Conservation (phyloP, 78 protist species). For the Planoprotostelium fungivorum region DNA sequence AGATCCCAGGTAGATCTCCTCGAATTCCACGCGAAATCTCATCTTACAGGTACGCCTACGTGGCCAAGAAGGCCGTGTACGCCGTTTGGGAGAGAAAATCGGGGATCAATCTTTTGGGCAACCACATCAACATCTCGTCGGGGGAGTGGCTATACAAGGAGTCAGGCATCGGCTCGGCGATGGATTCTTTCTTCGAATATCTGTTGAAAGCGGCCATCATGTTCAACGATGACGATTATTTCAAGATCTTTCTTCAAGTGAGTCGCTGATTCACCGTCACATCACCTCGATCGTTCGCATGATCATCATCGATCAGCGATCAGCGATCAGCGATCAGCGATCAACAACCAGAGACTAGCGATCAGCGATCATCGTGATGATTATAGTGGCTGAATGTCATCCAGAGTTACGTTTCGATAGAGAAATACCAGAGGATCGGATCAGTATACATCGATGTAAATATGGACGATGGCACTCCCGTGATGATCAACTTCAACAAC, state of each 20-base stretch:
- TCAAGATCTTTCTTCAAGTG: constrained; percentile 19
- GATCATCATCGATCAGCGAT: too few species aligned
- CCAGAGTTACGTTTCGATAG: neutral
- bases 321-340: too few species aligned
- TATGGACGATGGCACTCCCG: constrained; percentile 45
- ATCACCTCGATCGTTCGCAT: too few species aligned
- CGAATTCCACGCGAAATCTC: constrained; percentile 19
- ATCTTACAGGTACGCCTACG: neutral
- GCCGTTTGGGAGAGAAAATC: constrained; percentile 61
- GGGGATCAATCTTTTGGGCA: constrained; percentile 69
- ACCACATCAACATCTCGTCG: constrained; percentile 65
- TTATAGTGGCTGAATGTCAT: too few species aligned
- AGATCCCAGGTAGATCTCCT: constrained; percentile 15
- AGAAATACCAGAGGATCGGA: constrained; percentile 13
- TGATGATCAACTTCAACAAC: neutral
- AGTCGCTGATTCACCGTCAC: too few species aligned
- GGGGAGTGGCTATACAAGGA: constrained; percentile 81
- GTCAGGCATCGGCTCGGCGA: constrained; percentile 78
- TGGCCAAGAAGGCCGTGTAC: constrained; percentile 44
- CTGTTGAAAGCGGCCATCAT: constrained; percentile 64
- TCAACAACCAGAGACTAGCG: too few species aligned
- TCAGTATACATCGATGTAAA: constrained; percentile 68
- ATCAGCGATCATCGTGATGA: too few species aligned
- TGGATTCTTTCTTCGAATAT: constrained; percentile 89
- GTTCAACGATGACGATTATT: constrained; percentile 51